phyloP scores from a whole-genome alignment of 2,329 filamentous ascomycete genomes.

The Phialophora macrospora region DNA sequence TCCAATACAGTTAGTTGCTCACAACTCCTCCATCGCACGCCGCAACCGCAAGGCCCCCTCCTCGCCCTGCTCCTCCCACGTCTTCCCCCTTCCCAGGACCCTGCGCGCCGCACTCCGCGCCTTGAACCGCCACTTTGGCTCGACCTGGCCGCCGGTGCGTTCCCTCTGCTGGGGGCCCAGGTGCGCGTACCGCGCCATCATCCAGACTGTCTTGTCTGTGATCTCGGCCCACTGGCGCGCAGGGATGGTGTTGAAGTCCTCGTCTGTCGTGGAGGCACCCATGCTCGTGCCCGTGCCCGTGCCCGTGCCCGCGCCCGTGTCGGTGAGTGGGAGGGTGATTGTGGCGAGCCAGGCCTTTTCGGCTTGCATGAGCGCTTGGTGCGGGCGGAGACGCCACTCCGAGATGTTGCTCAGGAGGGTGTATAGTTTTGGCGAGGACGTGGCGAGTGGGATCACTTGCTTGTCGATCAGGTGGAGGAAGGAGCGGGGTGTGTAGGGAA shows the following conservation, averaged over 20 bases:
- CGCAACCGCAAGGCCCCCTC: conserved; percentile 46
- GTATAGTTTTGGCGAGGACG: conserved; percentile 77
- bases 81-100: conserved; percentile 78
- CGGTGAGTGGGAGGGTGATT: not conserved
- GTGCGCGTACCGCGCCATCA: conserved; percentile 83
- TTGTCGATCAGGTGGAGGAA: conserved; percentile 76
- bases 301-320: not conserved
- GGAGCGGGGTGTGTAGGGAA: conserved; percentile 51
- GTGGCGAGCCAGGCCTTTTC: conserved; percentile 85
- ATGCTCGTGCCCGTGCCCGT: not conserved
- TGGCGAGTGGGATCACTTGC: conserved; percentile 80
- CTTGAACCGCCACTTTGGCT: conserved; percentile 85
- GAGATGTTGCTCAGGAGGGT: conserved; percentile 72
- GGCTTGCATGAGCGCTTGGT: conserved; percentile 76
- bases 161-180: conserved; percentile 61
- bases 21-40: conserved; percentile 14
- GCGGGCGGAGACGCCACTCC: conserved; percentile 72
- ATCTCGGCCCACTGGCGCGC: conserved; percentile 72
- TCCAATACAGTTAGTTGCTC: not conserved
- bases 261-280: too few relatives aligned
- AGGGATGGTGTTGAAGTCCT: conserved; percentile 46
- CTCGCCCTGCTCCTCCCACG: conserved; percentile 71
- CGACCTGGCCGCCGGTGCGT: conserved; percentile 65
- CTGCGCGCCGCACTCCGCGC: conserved; percentile 81
- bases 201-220: conserved; percentile 76